A percentile compares a stretch with the other conserved stretches of the same genome.
Evolutionary conservation across 2,329 filamentous ascomycete genomes (phyloP).

Genomic region (Cadophora sp.): DNA sequence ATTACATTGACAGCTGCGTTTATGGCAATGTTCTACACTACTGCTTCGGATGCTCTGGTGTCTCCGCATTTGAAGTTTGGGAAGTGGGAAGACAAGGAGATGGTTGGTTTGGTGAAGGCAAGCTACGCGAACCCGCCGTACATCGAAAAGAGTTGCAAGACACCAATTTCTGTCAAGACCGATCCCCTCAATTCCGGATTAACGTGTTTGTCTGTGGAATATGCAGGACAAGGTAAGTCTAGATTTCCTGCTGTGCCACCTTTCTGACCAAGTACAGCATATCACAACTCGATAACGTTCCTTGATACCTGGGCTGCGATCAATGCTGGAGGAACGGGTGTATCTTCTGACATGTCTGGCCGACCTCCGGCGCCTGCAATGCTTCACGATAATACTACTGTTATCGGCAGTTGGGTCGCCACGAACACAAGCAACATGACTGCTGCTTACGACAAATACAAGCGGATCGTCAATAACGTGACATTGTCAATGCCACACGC

Average conservation of each 20-base stretch:
- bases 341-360: conserved; percentile 48
- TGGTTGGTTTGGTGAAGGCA: conserved; percentile 64
- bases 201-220: conserved; percentile 73
- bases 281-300: conserved; percentile 72
- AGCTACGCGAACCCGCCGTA: conserved; percentile 69
- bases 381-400: conserved; percentile 75
- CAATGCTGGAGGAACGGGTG: conserved; percentile 51
- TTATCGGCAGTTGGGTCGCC: conserved; percentile 74
- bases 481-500: conserved; percentile 80
- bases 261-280: conserved; percentile 49
- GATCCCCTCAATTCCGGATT: conserved; percentile 51
- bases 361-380: conserved; percentile 68
- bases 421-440: conserved; percentile 58
- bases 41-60: conserved; percentile 77
- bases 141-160: conserved; percentile 62
- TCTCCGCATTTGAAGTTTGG: conserved; percentile 73
- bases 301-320: conserved; percentile 60
- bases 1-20: conserved; percentile 70
- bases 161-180: conserved; percentile 56
- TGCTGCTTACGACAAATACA: conserved; percentile 53
- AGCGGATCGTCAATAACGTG: conserved; percentile 74
- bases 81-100: conserved; percentile 52
- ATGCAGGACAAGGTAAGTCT: conserved; percentile 65
- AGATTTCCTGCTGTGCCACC: neutral
- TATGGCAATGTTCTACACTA: conserved; percentile 75